Evolutionary conservation across 2,329 filamentous ascomycete genomes (phyloP).

Genomic region (Claviceps quebecensis): DNA sequence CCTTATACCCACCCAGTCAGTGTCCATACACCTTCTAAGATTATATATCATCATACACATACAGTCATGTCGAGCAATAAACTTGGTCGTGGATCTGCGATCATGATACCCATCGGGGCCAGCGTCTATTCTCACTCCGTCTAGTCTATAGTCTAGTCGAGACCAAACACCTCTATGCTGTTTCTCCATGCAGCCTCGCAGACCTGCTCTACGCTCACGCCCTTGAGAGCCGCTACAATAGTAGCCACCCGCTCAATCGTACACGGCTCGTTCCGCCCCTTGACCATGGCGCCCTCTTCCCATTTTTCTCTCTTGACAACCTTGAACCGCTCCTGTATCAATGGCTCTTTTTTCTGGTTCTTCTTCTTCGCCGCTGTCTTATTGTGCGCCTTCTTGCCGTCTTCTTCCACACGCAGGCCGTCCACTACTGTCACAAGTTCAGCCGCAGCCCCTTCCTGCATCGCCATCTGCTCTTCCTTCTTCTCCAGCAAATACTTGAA

Average conservation of each 20-base stretch:
- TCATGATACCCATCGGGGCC: not conserved
- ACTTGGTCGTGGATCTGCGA: not conserved
- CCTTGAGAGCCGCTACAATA: constrained; percentile 78
- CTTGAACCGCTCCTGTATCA: constrained; percentile 60
- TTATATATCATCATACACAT: not conserved
- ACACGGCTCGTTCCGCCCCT: constrained; percentile 87
- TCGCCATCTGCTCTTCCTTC: constrained; percentile 14
- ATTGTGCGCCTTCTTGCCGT: constrained; percentile 14
- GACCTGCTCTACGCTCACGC: constrained; percentile 63
- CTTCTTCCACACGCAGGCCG: constrained; percentile 18
- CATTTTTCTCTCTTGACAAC: constrained; percentile 94
- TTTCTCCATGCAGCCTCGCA: constrained; percentile 78
- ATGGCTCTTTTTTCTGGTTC: constrained; percentile 46
- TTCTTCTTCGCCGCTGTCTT: constrained; percentile 20
- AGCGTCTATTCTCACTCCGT: not conserved
- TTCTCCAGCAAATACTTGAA: constrained; percentile 49
- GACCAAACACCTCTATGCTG: constrained; percentile 63
- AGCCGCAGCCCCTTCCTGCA: constrained; percentile 12
- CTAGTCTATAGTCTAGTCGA: constrained; percentile 27
- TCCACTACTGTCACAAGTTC: constrained; percentile 8
- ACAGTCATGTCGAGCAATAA: not conserved
- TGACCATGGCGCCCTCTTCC: constrained; percentile 76
- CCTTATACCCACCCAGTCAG: not conserved
- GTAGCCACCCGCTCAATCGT: constrained; percentile 77
- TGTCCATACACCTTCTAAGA: constrained; percentile 16